A percentile compares a stretch with the other conserved stretches of the same genome.
Conservation (phyloP, 495 filamentous ascomycete species). For the Lepraria neglecta region DNA sequence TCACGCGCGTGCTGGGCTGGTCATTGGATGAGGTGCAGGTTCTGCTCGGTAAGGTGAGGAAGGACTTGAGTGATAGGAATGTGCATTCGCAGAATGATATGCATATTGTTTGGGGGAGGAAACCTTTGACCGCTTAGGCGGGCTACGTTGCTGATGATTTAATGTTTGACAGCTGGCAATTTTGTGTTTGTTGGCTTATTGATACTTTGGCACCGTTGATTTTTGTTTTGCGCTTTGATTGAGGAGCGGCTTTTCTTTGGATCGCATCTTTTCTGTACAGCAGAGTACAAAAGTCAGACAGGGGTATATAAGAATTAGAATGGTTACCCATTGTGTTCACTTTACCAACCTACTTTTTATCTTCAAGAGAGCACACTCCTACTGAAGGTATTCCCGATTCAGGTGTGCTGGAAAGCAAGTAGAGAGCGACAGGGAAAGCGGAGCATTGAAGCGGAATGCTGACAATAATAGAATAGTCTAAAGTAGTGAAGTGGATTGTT, state of each 20-base stretch:
- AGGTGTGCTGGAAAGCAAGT: too few species aligned
- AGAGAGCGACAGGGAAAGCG: too few species aligned
- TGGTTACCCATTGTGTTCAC: too few species aligned
- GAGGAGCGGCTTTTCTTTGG: not conserved
- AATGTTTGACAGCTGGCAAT: not conserved
- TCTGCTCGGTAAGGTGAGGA: constrained; percentile 48
- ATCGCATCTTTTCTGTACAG: not conserved
- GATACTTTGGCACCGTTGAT: not conserved
- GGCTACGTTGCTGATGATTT: not conserved
- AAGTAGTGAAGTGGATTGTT: too few species aligned
- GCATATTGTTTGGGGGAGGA: constrained; percentile 15
- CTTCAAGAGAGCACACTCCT: too few species aligned
- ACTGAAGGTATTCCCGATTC: too few species aligned
- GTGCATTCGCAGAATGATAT: constrained; percentile 37
- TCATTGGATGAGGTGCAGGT: constrained; percentile 49
- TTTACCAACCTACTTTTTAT: too few species aligned
- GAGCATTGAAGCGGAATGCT: too few species aligned
- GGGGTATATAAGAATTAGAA: too few species aligned
- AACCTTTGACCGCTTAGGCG: not conserved
- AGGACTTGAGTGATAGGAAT: constrained; percentile 44
- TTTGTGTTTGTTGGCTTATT: not conserved
- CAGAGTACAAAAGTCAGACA: not conserved
- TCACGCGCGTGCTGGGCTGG: constrained; percentile 52
- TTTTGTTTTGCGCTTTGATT: not conserved
- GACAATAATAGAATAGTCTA: too few species aligned